phyloP scores from a whole-genome alignment of 805 yeast genomes.

The Metschnikowia santaceciliae region DNA sequence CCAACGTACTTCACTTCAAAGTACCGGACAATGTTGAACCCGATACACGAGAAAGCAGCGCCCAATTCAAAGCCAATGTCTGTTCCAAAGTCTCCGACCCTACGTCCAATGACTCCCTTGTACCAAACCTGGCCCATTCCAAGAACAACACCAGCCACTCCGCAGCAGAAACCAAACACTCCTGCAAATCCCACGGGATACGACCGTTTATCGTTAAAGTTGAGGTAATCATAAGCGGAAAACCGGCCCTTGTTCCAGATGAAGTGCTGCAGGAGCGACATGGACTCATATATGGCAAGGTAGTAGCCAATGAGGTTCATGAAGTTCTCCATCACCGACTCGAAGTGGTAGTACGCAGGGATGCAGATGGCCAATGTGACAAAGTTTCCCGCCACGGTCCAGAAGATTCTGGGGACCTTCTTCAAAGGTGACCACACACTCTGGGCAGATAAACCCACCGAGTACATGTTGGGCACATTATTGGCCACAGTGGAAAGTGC shows the following conservation, averaged over 20 bases:
- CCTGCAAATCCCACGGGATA: slow-evolving; percentile 82
- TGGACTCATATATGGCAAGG: slow-evolving; percentile 77
- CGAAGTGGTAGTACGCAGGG: slow-evolving; percentile 79
- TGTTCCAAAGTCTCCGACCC: slow-evolving; percentile 69
- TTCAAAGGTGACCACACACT: slow-evolving; percentile 73
- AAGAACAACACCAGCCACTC: slow-evolving; percentile 78
- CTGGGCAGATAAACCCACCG: slow-evolving; percentile 83
- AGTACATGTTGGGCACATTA: slow-evolving; percentile 92
- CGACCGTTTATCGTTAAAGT: slow-evolving; percentile 52
- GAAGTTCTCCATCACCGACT: slow-evolving; percentile 71
- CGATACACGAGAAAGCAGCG: slow-evolving; percentile 60
- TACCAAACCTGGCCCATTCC: slow-evolving; percentile 91
- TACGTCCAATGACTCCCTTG: slow-evolving; percentile 59
- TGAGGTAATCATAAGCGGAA: slow-evolving; percentile 57
- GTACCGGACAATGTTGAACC: slow-evolving; percentile 54
- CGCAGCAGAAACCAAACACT: slow-evolving; percentile 70
- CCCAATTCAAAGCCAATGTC: slow-evolving; percentile 86
- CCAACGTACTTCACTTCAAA: slow-evolving; percentile 64
- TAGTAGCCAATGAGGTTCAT: slow-evolving; percentile 92
- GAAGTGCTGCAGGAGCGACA: slow-evolving; percentile 78
- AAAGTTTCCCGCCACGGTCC: slow-evolving; percentile 77
- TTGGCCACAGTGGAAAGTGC: slow-evolving; percentile 86
- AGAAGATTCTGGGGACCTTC: slow-evolving; percentile 73
- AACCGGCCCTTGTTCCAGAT: slow-evolving; percentile 64
- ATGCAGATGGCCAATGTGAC: slow-evolving; percentile 81